These are phyloP conservation scores for Cercospora berteroae DNA, from an alignment of 2,329 filamentous ascomycete species.

Conservation along the genomic window DNA sequence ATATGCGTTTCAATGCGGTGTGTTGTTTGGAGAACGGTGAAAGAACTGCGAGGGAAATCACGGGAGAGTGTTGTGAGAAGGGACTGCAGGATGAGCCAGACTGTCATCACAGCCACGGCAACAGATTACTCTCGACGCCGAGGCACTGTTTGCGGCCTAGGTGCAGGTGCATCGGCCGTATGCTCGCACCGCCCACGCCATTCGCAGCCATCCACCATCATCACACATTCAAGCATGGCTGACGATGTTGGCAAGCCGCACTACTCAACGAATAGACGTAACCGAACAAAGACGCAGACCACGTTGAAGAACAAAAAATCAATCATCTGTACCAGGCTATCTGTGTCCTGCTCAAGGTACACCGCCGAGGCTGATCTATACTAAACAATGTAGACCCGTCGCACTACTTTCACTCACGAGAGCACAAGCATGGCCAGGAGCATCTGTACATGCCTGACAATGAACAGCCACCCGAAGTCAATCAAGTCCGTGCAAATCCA, in stretches of 20 bases:
- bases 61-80: background rate
- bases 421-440: conserved; percentile 5
- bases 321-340: conserved; percentile 17
- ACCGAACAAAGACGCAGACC: background rate
- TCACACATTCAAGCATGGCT: background rate
- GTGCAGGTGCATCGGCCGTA: background rate
- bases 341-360: conserved; percentile 18
- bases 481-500: background rate
- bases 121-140: background rate
- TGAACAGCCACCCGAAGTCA: background rate
- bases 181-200: background rate
- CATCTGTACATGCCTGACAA: conserved; percentile 15
- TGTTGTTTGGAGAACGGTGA: background rate
- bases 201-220: background rate
- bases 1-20: background rate
- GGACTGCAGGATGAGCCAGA: background rate
- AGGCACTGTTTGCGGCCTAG: background rate
- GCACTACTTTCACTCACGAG: background rate
- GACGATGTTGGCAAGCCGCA: background rate
- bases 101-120: background rate
- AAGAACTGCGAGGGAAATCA: background rate
- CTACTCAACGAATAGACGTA: background rate
- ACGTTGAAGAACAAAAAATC: background rate
- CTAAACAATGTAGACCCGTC: background rate
- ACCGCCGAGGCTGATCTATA: conserved; percentile 12